Base-by-base conservation (phyloP, 495 filamentous ascomycete species). In the Daldinia caldariorum region DNA sequence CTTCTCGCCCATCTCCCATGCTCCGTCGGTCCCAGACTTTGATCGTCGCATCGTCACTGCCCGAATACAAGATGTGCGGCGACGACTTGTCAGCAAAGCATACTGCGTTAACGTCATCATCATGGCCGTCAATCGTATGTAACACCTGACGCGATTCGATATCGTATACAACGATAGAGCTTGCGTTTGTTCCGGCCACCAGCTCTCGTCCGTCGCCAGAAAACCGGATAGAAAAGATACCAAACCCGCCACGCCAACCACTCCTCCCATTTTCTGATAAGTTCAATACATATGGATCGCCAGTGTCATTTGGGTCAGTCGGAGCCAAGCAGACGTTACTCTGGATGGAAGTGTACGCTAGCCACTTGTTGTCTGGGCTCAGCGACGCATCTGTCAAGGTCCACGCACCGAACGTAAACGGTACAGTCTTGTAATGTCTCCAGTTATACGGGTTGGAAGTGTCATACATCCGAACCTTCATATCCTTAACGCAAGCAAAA, bases 21-120 rank as follows among this genome's bases (percentile, higher is more conserved):
- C 89, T 93, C 18, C 95, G 88, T 50, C 95, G 88, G 77, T 99
- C 95, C 95, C 95, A 99, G 3, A 99, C 94, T 73, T 97, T 96
- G 63, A 98, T 87, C 22, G 93, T 97, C 20, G 88, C 89, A 77
- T 98, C 94, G 78, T 99, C 95, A 2, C 94, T 97, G 39, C 95
- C 95, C 7, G 95, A 97, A 78, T 97, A 99, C 9, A 99, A 83
- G 63, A 99, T 94, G 76, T 99, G 94, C 3, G 95, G 95, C 0
- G 93, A 97, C 16, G 87, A 86, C 57, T 86, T 87, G 78, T 98
- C 95, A 10, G 93, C 95, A 74, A 94, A 98, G 77, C 94, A 97
- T 1, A 99, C 95, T 20, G 95, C 95, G 77, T 99, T 99, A 29
- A 99, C 95, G 77, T 99, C 94, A 67, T 95, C 87, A 10, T 86